A percentile compares a stretch with the other conserved stretches of the same genome.
These are phyloP conservation scores for Aspergillus homomorphus DNA, from an alignment of 495 filamentous ascomycete genomes.

Conservation along the genomic window DNA sequence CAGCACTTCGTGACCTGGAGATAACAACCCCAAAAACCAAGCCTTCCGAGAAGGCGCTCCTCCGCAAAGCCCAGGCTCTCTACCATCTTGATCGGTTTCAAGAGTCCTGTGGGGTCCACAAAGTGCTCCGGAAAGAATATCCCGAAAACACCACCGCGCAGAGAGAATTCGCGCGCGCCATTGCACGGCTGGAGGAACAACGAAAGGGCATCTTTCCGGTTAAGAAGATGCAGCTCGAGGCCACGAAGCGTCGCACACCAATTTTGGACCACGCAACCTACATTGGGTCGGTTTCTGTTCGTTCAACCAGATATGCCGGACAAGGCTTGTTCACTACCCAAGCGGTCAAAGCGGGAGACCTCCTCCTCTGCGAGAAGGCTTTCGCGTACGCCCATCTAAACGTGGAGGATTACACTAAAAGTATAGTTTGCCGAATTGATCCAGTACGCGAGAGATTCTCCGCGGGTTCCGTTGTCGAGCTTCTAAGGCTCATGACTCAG, in stretches of 20 bases:
- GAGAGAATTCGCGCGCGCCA: constrained; percentile 15
- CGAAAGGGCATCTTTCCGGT: constrained; percentile 44
- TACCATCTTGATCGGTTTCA: constrained; percentile 44
- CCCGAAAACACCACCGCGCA: constrained; percentile 25
- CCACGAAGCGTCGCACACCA: constrained; percentile 27
- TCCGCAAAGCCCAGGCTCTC: constrained; percentile 43
- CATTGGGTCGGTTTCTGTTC: constrained; percentile 31
- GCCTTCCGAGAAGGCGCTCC: constrained; percentile 43
- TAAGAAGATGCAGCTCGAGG: constrained; percentile 34
- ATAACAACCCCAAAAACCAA: constrained; percentile 20
- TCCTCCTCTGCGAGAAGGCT: constrained; percentile 56
- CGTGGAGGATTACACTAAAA: neutral
- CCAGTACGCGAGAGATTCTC: constrained; percentile 22
- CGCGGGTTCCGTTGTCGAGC: constrained; percentile 34
- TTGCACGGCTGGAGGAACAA: constrained; percentile 21
- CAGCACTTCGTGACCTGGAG: constrained; percentile 44
- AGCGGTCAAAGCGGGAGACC: constrained; percentile 48
- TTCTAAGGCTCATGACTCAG: constrained; percentile 38
- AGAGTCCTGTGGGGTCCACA: constrained; percentile 30
- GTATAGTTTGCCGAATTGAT: constrained; percentile 36
- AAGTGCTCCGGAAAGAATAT: constrained; percentile 19
- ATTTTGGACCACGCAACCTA: constrained; percentile 48
- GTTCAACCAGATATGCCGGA: constrained; percentile 25
- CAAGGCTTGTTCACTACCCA: constrained; percentile 49
- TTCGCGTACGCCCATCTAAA: constrained; percentile 37